A percentile compares a stretch with the other conserved stretches of the same genome.
Conservation (phyloP, 1,284 basidiomycete species). For the Amylostereum areolatum region DNA sequence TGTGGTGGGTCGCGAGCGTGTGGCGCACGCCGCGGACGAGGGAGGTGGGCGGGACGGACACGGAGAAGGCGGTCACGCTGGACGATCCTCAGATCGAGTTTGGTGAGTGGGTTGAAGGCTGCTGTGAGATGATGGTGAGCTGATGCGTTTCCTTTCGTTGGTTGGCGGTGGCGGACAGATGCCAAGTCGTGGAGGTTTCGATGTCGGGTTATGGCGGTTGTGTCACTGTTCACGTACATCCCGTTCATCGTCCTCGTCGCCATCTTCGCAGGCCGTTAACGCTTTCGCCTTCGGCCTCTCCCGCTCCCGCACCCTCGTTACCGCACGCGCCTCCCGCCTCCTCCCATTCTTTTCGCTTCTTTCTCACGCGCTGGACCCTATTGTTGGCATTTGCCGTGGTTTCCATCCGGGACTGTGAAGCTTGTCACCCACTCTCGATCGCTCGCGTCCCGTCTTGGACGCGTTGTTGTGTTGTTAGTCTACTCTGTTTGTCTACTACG, state of each 20-base stretch:
- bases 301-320: too few species aligned
- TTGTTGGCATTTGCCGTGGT: too few species aligned
- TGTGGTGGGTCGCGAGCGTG: conserved; percentile 71
- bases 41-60: conserved; percentile 48
- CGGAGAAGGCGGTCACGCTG: conserved; percentile 64
- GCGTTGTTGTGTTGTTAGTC: too few species aligned
- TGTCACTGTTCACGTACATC: conserved; percentile 69
- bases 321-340: too few species aligned
- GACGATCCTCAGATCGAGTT: conserved; percentile 75
- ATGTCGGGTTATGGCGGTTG: conserved; percentile 61
- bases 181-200: conserved; percentile 65
- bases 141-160: not conserved
- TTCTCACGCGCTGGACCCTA: too few species aligned
- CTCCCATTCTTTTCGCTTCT: too few species aligned
- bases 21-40: conserved; percentile 56
- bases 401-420: too few species aligned
- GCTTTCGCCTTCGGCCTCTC: too few species aligned
- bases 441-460: too few species aligned
- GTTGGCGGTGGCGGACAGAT: conserved; percentile 28
- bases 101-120: conserved; percentile 37
- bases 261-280: conserved; percentile 38
- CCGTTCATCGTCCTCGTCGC: conserved; percentile 70
- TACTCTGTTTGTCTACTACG: too few species aligned
- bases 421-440: too few species aligned
- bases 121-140: too few species aligned